Conservation (phyloP, 768 basidiomycete species). For the Tephrocybe sp. region DNA sequence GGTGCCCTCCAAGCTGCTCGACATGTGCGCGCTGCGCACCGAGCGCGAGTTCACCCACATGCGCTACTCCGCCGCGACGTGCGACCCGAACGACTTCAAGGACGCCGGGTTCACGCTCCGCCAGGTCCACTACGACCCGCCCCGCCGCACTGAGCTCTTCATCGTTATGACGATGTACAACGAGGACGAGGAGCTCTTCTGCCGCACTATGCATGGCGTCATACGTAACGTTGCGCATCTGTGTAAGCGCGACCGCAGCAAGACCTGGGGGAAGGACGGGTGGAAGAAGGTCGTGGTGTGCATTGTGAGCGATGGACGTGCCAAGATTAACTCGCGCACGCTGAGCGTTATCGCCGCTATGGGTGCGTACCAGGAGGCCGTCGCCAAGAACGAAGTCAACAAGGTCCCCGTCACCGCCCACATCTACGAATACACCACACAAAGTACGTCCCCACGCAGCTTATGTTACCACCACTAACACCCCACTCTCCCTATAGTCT, state of each 20-base stretch:
- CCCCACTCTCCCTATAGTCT: constrained; percentile 49
- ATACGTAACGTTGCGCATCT: constrained; percentile 92
- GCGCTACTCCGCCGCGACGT: constrained; percentile 95
- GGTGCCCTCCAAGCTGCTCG: constrained; percentile 88
- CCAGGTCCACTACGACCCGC: constrained; percentile 89
- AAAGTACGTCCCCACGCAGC: too few relatives aligned
- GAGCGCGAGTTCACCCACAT: constrained; percentile 94
- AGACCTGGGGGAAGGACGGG: constrained; percentile 96
- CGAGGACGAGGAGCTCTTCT: constrained; percentile 88
- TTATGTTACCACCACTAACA: neutral
- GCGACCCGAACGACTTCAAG: constrained; percentile 93
- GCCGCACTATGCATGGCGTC: constrained; percentile 92
- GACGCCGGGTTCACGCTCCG: constrained; percentile 81
- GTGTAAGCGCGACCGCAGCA: constrained; percentile 81
- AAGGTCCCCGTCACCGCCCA: constrained; percentile 84
- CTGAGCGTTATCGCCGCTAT: constrained; percentile 88
- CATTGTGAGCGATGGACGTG: constrained; percentile 84
- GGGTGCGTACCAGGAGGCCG: constrained; percentile 93
- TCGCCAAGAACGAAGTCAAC: constrained; percentile 85
- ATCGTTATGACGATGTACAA: constrained; percentile 99
- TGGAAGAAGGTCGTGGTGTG: constrained; percentile 99
- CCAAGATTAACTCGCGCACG: constrained; percentile 83
- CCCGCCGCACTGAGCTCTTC: constrained; percentile 89
- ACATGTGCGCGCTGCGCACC: constrained; percentile 72
- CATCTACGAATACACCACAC: constrained; percentile 93